Evolutionary conservation across 73 alveolate genomes (phyloP), one percentile per base, ranked within the genome.

Genomic region (Blepharisma stoltei): DNA sequence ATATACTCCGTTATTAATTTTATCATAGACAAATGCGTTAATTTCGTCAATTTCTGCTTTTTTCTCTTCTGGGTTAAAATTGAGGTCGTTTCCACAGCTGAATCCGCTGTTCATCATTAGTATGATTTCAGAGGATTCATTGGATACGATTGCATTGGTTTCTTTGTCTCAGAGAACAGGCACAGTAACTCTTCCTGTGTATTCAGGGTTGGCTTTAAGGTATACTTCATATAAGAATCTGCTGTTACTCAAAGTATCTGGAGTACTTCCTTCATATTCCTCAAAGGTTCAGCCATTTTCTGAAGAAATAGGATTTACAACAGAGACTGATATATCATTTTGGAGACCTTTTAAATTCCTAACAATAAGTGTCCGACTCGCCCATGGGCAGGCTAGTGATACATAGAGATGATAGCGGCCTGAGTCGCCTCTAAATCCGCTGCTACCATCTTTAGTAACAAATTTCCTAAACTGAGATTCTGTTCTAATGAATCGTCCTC

Each of bases 1-100:
- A n/a, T 71, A 75, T 37, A 80, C 78, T 25, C 91, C 91, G 38
- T 84, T 84, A 84, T 84, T 84, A 67, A 84, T 84, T 52, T 70
- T 67, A 23, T 78, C 88, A 32, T 84, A 84, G 70, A 81, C 55
- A 89, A 89, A 84, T 49, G 73, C 78, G 38, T 82, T 76, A 38
- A 79, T 83, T 3, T 65, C 88, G 8, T 81, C 85, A 6, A 60
- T 44, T 11, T 6, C 78, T 6, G 55, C 68, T 47, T 55, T 79
- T 27, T 67, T 49, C 49, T 32, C 71, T 0, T 66, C 70, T 7
- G 88, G 88, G 38, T 54, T 70, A 60, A 18, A 23, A 60, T 60
- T 53, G 20, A 41, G 32, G 21, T 53, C 45, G 20, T 45, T 21
- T 8, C 18, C n/a, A 18, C 65, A 50, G 4, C 47, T 53, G 25